Evolutionary conservation across 345 rosid species (phyloP).

Genomic region (Aurinia saxatilis): DNA sequence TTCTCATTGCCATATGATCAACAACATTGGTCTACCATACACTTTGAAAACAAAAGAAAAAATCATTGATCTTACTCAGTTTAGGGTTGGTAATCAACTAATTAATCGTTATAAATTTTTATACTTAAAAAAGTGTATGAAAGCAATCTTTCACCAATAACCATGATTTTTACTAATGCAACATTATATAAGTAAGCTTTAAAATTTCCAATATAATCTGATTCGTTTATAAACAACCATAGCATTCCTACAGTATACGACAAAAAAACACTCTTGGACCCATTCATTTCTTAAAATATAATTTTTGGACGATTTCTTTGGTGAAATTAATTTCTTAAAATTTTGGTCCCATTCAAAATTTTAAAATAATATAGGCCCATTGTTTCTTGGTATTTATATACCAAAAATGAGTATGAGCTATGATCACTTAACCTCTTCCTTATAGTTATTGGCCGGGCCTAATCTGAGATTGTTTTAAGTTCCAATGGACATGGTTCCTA

Average conservation of each 20-base stretch:
- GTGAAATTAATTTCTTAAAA: not conserved
- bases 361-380: not conserved
- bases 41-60: too few species aligned
- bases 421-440: not conserved
- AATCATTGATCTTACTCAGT: too few species aligned
- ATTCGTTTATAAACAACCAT: too few species aligned
- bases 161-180: not conserved
- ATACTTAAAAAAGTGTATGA: not conserved
- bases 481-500: not conserved
- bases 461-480: not conserved
- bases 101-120: not conserved
- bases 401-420: not conserved
- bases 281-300: not conserved
- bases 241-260: not conserved
- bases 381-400: not conserved
- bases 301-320: not conserved
- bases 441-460: not conserved
- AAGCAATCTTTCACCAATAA: not conserved
- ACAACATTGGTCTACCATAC: too few species aligned
- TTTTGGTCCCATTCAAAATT: not conserved
- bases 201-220: not conserved
- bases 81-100: not conserved
- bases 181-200: not conserved
- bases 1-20: too few species aligned
- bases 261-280: not conserved